Base-by-base conservation (phyloP, 2,329 filamentous ascomycete species). In the Fusarium humuli region DNA sequence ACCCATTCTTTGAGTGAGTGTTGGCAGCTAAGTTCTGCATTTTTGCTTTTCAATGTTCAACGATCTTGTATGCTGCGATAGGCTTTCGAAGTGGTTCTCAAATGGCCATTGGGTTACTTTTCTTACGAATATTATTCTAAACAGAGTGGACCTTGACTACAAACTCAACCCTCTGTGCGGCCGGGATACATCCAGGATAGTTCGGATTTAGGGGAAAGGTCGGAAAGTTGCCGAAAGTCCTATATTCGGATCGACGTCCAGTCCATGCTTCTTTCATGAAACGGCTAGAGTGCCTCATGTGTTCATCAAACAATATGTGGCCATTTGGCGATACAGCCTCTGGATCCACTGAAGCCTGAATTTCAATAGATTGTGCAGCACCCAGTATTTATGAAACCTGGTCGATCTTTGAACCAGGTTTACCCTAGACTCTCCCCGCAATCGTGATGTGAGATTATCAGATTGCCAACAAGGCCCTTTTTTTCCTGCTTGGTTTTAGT, bases 51-150 rank as follows among this genome's bases (percentile, higher is more conserved):
- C 10, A 4, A 12, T 37, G 4, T n/a, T 37, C 18, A n/a, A 37
- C 10, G 1, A n/a, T 2, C 5, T 4, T 37, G 18, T 2, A n/a
- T 37, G 10, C 34, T 37, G 34, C 10, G 0, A n/a, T 6, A 12
- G 18, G 18, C 34, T 37, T 37, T 37, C 10, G 34, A n/a, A 37
- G 18, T n/a, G 6, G 34, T 37, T n/a, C 0, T n/a, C 34, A 37
- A n/a, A 37, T 37, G 3, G 34, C 18, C 10, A 12, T 3, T 6
- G 18, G 3, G 18, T 7, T 37, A 4, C 3, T n/a, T 7, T 37
- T 12, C 34, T n/a, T 37, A 0, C 1, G 4, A 10, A 37, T 7
- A 37, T 12, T 4, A n/a, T 37, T 37, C 34, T 37, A 7, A 0
- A n/a, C 10, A n/a, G 10, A 11, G 18, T n/a, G 10, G 18, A 4